Percentiles rank a stretch among this genome's conserved stretches.
Evolutionary conservation across 1,139 yeast genomes (phyloP).

Genomic region (Sugiyamaella grinbergsii): DNA sequence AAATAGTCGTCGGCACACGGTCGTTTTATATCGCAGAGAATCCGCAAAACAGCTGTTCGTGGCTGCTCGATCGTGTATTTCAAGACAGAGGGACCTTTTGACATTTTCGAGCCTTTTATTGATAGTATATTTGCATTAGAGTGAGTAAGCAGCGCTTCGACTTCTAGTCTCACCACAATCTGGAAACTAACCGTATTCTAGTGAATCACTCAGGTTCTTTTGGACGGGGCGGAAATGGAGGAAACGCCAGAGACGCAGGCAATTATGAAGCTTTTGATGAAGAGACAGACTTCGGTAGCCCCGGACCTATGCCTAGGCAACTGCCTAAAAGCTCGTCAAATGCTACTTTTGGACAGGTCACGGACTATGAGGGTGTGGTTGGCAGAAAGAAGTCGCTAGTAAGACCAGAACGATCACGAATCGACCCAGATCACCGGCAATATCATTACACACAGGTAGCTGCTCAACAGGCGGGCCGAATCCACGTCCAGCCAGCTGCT

Average conservation of each 20-base stretch:
- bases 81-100: neutral
- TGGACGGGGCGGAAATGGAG: constrained; percentile 8
- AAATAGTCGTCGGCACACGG: too few relatives aligned
- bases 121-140: constrained; percentile 3
- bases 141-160: constrained; percentile 1
- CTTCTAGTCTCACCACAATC: too few relatives aligned
- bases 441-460: constrained; percentile 76
- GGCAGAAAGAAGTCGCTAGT: constrained; percentile 68
- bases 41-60: too few relatives aligned
- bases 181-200: too few relatives aligned
- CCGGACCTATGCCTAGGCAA: constrained; percentile 16
- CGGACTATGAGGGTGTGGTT: constrained; percentile 34
- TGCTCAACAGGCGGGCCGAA: constrained; percentile 65
- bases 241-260: neutral
- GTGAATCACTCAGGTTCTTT: constrained; percentile 25
- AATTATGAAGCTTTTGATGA: constrained; percentile 21
- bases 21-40: too few relatives aligned
- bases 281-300: constrained; percentile 21
- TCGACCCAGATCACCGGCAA: constrained; percentile 69
- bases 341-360: constrained; percentile 15
- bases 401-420: constrained; percentile 75
- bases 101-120: neutral
- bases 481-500: constrained; percentile 64
- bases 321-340: constrained; percentile 8
- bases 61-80: too few relatives aligned